Base-by-base conservation (phyloP, 208 protist genomes). In the Zelonia costaricensis region DNA sequence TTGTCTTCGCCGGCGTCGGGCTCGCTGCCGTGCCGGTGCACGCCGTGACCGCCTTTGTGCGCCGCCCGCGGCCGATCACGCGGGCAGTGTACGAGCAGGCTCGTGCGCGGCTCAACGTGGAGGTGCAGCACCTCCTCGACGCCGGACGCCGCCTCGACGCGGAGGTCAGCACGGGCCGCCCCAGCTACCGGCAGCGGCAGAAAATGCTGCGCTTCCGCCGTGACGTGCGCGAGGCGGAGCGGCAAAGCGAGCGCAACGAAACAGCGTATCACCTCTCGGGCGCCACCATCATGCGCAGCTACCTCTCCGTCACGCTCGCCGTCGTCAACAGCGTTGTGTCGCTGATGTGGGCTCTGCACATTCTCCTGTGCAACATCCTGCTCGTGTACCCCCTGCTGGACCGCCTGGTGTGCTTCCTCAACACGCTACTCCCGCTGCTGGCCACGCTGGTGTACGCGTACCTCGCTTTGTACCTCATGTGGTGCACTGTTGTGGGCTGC, bases 1-100 rank as follows among this genome's bases (percentile, higher is more conserved):
- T 84, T 16, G 3, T 98, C 23, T 98, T 98, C 55, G 95, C 90
- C 33, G 94, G 94, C 33, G 88, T 98, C 4, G 97, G 97, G 4
- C 57, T 98, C 8, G 73, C 82, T 2, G 86, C 92, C 12, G 74
- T 98, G 2, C 96, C 97, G 20, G 66, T 97, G 28, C 84, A 93
- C 22, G 74, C 96, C 27, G 77, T 97, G 28, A 13, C 48, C 1
- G 62, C 64, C 15, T 98, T 92, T 61, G 25, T 82, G 39, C 36
- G 79, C 45, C 79, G 86, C 27, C 88, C 95, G 22, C 60, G 69
- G 16, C 70, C 81, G 7, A 97, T 98, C 40, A 76, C 80, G 16
- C 69, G 80, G 20, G 67, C 82, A 15, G 80, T 89, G 39, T 97
- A 95, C 63, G 77, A 86, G n/a, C 36, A 75, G 18, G 52, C 72